Conservation (phyloP, 352 stramenopile genomes). For the Thraustochytrium striatum region DNA sequence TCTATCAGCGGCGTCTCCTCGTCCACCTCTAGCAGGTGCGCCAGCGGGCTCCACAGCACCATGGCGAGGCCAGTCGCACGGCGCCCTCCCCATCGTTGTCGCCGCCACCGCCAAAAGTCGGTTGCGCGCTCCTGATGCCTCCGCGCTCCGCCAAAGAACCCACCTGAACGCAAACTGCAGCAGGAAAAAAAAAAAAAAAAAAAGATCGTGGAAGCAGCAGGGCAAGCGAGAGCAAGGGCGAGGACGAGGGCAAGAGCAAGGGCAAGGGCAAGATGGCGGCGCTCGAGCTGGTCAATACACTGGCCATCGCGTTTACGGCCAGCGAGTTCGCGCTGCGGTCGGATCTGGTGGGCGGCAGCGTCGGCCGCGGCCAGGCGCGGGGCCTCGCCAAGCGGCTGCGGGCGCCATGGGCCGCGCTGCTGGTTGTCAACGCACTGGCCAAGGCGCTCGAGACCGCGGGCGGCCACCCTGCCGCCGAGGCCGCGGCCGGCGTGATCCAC, state of each 20-base stretch:
- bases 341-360: not conserved
- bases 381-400: too few species aligned
- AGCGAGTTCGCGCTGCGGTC: not conserved
- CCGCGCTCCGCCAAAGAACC: too few species aligned
- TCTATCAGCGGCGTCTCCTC: slow-evolving; percentile 14
- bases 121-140: too few species aligned
- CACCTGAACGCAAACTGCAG: too few species aligned
- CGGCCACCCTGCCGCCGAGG: not conserved
- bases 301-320: not conserved
- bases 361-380: not conserved
- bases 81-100: too few species aligned
- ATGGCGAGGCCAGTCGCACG: not conserved
- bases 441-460: not conserved
- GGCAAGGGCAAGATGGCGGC: not conserved
- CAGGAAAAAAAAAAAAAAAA: too few species aligned
- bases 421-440: not conserved
- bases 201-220: too few species aligned
- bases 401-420: not conserved
- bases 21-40: slow-evolving; percentile 27
- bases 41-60: not conserved
- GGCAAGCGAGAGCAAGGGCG: too few species aligned
- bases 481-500: not conserved
- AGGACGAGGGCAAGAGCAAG: too few species aligned
- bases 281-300: not conserved
- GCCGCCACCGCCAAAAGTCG: too few species aligned